phyloP scores from a whole-genome alignment of 192 early-diverging fungal genomes.

The Rhizophagus clarus region DNA sequence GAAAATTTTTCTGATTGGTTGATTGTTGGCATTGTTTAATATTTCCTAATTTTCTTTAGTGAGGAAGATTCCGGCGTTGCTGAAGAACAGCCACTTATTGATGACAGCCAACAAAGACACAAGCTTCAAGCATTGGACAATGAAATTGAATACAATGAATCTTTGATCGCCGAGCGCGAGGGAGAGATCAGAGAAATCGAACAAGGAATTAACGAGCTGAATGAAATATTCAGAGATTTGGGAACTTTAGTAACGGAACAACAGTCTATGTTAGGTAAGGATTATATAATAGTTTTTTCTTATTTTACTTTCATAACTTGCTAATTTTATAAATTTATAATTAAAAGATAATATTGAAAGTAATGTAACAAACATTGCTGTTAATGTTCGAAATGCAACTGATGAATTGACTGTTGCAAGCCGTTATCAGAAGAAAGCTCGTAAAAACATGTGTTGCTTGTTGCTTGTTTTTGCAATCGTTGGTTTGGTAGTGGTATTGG shows the following conservation, averaged over 20 bases:
- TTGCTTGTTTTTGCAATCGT: conserved; percentile 77
- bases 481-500: conserved; percentile 39
- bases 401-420: conserved; percentile 81
- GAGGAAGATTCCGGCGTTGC: conserved; percentile 50
- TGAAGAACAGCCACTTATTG: conserved; percentile 63
- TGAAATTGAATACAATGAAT: conserved; percentile 94
- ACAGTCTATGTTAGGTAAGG: conserved; percentile 82
- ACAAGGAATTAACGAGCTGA: conserved; percentile 89
- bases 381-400: conserved; percentile 78
- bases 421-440: conserved; percentile 74
- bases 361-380: conserved; percentile 83
- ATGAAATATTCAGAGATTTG: conserved; percentile 96
- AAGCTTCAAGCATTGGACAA: conserved; percentile 81
- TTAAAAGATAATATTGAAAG: conserved; percentile 90
- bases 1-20: too few relatives aligned
- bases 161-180: conserved; percentile 91
- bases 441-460: conserved; percentile 84
- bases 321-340: not conserved
- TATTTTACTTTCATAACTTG: not conserved
- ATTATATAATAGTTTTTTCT: not conserved
- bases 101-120: conserved; percentile 55
- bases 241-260: conserved; percentile 98
- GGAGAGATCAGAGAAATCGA: conserved; percentile 91
- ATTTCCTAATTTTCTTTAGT: conserved; percentile 10
- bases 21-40: not conserved